Evolutionary conservation across 176 grass and related monocot species (phyloP).

Genomic region (Thalia dealbata): DNA sequence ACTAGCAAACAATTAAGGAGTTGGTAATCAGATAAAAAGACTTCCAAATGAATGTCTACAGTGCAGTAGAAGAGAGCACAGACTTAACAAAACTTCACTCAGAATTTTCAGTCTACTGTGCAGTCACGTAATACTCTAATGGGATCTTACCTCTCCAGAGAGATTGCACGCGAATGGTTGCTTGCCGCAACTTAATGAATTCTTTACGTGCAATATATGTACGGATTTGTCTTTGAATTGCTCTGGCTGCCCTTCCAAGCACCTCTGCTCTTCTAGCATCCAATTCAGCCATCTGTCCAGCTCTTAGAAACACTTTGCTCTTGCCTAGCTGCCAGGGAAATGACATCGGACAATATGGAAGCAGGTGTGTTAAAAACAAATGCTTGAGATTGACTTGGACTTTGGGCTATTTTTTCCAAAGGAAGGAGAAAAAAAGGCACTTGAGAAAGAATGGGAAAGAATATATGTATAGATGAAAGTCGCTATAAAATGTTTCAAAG

Average conservation of each 20-base stretch:
- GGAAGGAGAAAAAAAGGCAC: too few species aligned
- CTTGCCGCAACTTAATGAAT: slow-evolving; percentile 46
- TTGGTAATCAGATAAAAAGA: neutral
- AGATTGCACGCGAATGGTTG: slow-evolving; percentile 54
- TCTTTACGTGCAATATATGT: slow-evolving; percentile 70
- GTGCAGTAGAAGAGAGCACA: neutral
- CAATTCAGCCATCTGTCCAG: slow-evolving; percentile 97
- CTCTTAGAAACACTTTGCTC: slow-evolving; percentile 92
- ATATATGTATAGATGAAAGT: neutral
- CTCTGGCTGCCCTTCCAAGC: slow-evolving; percentile 66
- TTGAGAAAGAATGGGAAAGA: neutral
- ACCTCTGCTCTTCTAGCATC: slow-evolving; percentile 93
- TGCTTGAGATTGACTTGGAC: too few species aligned
- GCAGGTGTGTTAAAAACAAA: neutral
- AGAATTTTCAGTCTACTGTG: neutral
- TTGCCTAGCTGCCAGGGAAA: slow-evolving; percentile 55
- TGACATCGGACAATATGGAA: neutral
- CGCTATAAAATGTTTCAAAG: neutral
- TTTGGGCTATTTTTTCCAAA: too few species aligned
- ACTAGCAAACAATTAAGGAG: neutral
- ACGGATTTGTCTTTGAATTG: slow-evolving; percentile 62
- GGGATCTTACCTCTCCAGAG: slow-evolving; percentile 63
- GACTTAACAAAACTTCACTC: neutral
- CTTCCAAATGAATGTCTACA: neutral
- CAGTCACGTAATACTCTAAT: neutral